Evolutionary conservation across 1,139 yeast genomes (phyloP), one percentile per base, ranked within the genome.

Genomic region (Lodderomyces orthopsilosis): DNA sequence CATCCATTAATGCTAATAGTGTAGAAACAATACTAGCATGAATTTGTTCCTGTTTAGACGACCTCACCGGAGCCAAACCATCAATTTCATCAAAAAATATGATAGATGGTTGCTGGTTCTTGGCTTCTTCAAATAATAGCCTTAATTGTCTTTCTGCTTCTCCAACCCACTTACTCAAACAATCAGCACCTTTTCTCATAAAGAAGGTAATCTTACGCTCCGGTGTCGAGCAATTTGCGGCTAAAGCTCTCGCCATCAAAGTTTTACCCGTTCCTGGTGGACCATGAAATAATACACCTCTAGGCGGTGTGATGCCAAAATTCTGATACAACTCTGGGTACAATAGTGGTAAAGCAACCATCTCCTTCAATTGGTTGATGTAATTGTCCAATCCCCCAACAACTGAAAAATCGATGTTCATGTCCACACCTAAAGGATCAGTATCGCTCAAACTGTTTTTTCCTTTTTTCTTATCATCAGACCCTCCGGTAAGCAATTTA

Each of bases 181-280:
- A 88, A 62, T 94, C 99, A 0, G 98, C 98, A 52, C 99, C 99
- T 63, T 94, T 94, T 51, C 99, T 74, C 99, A 94, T 94, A 64
- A 90, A 94, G 59, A 94, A 94, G 0, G 98, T 89, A 44, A 94
- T 91, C 55, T 93, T 93, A 47, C 86, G 71, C 37, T 78, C 77
- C 10, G 86, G 82, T 0, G 94, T 81, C 0, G 96, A 86, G 56
- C 96, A 91, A 53, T 95, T 86, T 1, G 98, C 93, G 1, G 98
- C 98, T 42, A 94, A 70, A 0, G 98, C 99, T 49, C 98, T 73
- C 0, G 98, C 98, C 96, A 94, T 90, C 42, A 94, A 74, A 0
- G 99, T 94, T 61, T 94, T 94, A 74, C 99, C 99, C 0, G 98
- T 94, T 52, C 99, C 99, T 1, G 99, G 99, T 3, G 98, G 99